Evolutionary conservation across 345 rosid species (phyloP).

Genomic region (Euphorbia pulcherrima): DNA sequence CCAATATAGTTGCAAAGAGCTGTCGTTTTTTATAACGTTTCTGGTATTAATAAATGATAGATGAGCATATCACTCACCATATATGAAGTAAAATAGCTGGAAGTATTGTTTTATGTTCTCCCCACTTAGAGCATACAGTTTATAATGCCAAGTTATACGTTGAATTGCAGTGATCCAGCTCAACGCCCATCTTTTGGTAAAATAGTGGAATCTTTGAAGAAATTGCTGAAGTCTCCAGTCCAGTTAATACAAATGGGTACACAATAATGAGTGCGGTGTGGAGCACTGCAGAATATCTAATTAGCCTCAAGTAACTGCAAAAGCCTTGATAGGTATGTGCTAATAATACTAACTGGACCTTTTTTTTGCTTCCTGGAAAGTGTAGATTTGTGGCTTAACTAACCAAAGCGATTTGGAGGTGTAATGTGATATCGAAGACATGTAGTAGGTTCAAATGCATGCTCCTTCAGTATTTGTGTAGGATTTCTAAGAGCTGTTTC

Average conservation of each 20-base stretch:
- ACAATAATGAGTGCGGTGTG: not conserved
- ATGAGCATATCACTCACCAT: not conserved
- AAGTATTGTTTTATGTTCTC: too few species aligned
- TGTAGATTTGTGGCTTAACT: slow-evolving; percentile 30
- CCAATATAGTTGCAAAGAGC: not conserved
- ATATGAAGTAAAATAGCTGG: too few species aligned
- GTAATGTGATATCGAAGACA: not conserved
- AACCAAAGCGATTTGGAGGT: slow-evolving; percentile 19
- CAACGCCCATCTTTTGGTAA: slow-evolving; percentile 66
- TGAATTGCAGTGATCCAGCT: slow-evolving; percentile 53
- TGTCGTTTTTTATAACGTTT: not conserved
- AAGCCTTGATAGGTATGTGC: not conserved
- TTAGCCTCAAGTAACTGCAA: not conserved
- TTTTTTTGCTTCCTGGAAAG: slow-evolving; percentile 21
- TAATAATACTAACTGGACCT: slow-evolving; percentile 17
- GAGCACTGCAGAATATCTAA: not conserved
- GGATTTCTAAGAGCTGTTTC: slow-evolving; percentile 7
- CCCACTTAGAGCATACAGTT: too few species aligned
- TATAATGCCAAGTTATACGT: slow-evolving; percentile 5
- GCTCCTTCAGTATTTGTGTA: not conserved
- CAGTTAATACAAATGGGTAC: slow-evolving; percentile 61
- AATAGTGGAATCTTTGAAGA: slow-evolving; percentile 70
- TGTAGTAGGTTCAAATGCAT: slow-evolving; percentile 1
- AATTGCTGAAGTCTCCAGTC: slow-evolving; percentile 71
- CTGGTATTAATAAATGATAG: too few species aligned